Percentiles rank a stretch among this genome's conserved stretches.
These are phyloP conservation scores for Croton setiger DNA, from an alignment of 441 rosid genomes.

Conservation along the genomic window DNA sequence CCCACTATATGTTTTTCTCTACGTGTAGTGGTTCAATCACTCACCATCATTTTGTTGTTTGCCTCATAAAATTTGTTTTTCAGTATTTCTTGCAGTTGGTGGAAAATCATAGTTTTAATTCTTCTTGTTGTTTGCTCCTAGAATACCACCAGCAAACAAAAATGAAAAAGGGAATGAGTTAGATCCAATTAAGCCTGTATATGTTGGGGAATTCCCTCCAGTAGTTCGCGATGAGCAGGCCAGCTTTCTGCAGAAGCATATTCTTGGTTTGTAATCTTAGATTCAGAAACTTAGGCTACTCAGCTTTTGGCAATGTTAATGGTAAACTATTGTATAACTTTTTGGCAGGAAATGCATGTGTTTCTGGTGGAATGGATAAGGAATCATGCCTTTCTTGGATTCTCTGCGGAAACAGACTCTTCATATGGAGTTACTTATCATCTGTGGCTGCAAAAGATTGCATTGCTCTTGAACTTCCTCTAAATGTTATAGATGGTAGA, in stretches of 20 bases:
- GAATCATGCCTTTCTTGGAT: slow-evolving; percentile 78
- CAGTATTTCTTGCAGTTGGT: background rate
- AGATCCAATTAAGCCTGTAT: slow-evolving; percentile 78
- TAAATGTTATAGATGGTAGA: slow-evolving; percentile 30
- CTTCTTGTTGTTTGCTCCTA: slow-evolving; percentile 27
- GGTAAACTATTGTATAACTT: slow-evolving; percentile 10
- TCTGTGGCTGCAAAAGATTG: slow-evolving; percentile 51
- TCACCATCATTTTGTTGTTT: background rate
- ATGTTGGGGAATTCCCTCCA: slow-evolving; percentile 86
- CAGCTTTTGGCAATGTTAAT: slow-evolving; percentile 9
- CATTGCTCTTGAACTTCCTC: slow-evolving; percentile 62
- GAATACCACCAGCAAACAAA: slow-evolving; percentile 48
- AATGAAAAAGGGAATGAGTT: slow-evolving; percentile 45
- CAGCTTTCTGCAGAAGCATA: slow-evolving; percentile 39
- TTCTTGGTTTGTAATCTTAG: slow-evolving; percentile 50
- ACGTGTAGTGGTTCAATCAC: background rate
- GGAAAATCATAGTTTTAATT: slow-evolving; percentile 7
- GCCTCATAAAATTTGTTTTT: slow-evolving; percentile 3
- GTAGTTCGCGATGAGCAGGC: slow-evolving; percentile 73
- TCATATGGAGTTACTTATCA: slow-evolving; percentile 72
- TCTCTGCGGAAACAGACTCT: slow-evolving; percentile 57
- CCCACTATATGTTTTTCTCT: background rate
- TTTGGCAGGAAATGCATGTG: slow-evolving; percentile 46
- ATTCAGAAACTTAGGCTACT: background rate
- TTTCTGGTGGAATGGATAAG: slow-evolving; percentile 85